Base-by-base conservation (phyloP, 257 asterid species). In the Petrea volubilis region DNA sequence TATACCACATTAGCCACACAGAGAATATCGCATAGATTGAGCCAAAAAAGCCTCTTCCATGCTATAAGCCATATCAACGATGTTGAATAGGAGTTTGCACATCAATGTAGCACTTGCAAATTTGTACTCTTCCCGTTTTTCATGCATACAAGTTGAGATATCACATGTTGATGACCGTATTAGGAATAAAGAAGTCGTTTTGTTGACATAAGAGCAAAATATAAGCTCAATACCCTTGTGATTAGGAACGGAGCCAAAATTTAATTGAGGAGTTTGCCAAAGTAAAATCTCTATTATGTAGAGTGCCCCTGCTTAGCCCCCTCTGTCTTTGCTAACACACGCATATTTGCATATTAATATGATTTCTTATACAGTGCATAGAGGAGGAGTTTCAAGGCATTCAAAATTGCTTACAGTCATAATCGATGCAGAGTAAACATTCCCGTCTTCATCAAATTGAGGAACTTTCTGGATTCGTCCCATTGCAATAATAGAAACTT, bases 401-500 rank as follows among this genome's bases (percentile, higher is more conserved):
- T n/a, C n/a, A n/a, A n/a, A n/a, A n/a, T n/a, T 31, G 72, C 96
- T 79, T 85, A 89, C 98, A 5, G 92, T 94, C 97, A 94, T 82
- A 36, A 86, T 70, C 3, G 97, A 88, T 31, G 85, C 82, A 18
- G 97, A 89, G 73, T 81, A 84, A 20, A 91, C 68, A 64, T 49
- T 84, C 56, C 91, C 97, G 41, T 83, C 85, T 74, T 85, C 85
- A 51, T 81, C 79, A 31, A 86, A 86, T 18, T 65, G 88, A 10
- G 99, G 93, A 76, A 80, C 61, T 76, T 83, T 89, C 88, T 89
- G 96, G 73, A 94, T 88, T 28, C 97, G 85, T 62, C 99, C 99
- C 58, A 94, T 55, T n/a, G 95, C 97, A 18, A 94, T 91, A 74
- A 94, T 94, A 63, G 93, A 84, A 62, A 84, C 90, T 84, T 94